Evolutionary conservation across 2,329 filamentous ascomycete species (phyloP).

Genomic region (Diaporthe caulivora): DNA sequence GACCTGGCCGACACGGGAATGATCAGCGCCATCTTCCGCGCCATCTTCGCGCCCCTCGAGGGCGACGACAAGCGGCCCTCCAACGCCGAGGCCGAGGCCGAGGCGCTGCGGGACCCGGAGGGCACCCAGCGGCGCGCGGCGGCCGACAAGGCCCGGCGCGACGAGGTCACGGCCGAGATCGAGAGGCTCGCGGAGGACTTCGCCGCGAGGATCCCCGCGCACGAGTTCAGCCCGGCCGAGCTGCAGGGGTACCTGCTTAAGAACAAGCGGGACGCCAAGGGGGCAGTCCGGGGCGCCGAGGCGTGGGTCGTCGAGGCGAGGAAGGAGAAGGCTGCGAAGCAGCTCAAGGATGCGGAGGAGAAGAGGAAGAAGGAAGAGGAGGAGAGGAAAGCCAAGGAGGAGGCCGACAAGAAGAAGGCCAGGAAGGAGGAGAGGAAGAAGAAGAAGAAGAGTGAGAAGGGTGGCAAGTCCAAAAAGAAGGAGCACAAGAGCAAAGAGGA

Average conservation of each 20-base stretch:
- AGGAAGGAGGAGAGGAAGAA: slow-evolving; percentile 46
- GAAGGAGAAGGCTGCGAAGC: slow-evolving; percentile 61
- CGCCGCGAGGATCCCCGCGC: slow-evolving; percentile 61
- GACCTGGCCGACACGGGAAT: slow-evolving; percentile 66
- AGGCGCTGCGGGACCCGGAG: slow-evolving; percentile 46
- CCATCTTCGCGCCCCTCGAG: slow-evolving; percentile 67
- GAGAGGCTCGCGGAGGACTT: slow-evolving; percentile 62
- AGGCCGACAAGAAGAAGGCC: slow-evolving; percentile 49
- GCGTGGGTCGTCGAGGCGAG: slow-evolving; percentile 64
- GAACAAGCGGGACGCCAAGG: slow-evolving; percentile 65
- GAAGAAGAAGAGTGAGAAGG: slow-evolving; percentile 42
- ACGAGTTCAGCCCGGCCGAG: slow-evolving; percentile 71
- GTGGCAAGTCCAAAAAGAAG: slow-evolving; percentile 46
- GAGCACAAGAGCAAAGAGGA: slow-evolving; percentile 40
- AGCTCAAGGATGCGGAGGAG: slow-evolving; percentile 57
- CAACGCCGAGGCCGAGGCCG: slow-evolving; percentile 42
- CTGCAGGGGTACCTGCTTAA: slow-evolving; percentile 70
- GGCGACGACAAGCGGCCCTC: slow-evolving; percentile 55
- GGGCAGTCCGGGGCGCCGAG: slow-evolving; percentile 59
- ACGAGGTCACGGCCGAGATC: slow-evolving; percentile 56
- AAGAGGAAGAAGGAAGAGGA: slow-evolving; percentile 53
- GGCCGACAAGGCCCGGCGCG: slow-evolving; percentile 49
- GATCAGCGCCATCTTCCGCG: slow-evolving; percentile 66
- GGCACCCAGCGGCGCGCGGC: slow-evolving; percentile 45
- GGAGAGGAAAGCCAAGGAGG: slow-evolving; percentile 49